phyloP scores from a whole-genome alignment of 2,329 filamentous ascomycete species.

The Trichoderma sp. region DNA sequence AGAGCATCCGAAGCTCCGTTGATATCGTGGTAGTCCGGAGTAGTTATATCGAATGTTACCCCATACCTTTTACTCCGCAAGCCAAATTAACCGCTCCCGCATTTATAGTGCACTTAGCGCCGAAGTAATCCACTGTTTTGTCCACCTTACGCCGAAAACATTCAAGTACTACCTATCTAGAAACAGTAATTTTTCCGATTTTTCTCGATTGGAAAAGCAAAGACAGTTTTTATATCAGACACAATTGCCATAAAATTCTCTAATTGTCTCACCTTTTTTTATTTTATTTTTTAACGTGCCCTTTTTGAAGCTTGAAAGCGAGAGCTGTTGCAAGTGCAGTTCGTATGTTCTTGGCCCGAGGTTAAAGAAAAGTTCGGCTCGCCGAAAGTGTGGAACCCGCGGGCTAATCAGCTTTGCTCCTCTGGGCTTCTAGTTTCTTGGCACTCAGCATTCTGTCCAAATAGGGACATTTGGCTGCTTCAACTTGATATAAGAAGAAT shows the following conservation, averaged over 20 bases:
- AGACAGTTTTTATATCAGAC: background rate
- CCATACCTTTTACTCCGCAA: background rate
- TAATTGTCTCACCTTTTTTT: too few species aligned
- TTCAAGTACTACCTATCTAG: background rate
- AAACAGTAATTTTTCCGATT: background rate
- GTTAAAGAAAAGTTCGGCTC: constrained; percentile 3
- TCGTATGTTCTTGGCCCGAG: background rate
- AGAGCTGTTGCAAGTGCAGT: background rate
- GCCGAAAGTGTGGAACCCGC: background rate
- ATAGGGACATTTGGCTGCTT: background rate
- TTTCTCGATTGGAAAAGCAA: background rate
- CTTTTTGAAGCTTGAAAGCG: background rate
- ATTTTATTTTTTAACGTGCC: too few species aligned
- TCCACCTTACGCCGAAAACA: background rate
- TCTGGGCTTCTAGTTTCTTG: constrained; percentile 19
- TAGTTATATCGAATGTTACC: constrained; percentile 3
- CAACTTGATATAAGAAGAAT: background rate
- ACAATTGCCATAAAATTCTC: background rate
- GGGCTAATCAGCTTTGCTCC: constrained; percentile 10
- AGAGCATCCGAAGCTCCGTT: background rate
- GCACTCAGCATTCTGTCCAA: constrained; percentile 1
- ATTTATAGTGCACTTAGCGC: background rate
- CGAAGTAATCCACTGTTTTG: background rate
- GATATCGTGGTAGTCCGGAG: background rate
- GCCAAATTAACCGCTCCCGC: background rate